phyloP scores from a whole-genome alignment of 2,329 filamentous ascomycete genomes.

The Fusarium poae region DNA sequence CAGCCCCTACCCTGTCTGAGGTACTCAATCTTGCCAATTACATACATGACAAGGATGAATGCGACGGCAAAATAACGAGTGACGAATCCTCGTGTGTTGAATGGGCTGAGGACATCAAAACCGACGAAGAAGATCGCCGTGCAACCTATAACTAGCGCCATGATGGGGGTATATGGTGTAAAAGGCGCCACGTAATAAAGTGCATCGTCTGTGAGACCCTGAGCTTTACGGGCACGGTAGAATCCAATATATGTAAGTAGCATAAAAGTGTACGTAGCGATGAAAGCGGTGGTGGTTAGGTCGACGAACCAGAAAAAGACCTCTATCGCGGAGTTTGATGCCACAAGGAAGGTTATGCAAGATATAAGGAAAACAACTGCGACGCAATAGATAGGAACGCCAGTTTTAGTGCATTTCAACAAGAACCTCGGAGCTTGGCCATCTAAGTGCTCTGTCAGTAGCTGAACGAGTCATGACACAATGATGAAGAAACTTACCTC shows the following conservation, averaged over 20 bases:
- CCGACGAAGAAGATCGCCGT: conserved; percentile 68
- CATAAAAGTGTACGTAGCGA: conserved; percentile 66
- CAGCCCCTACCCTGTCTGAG: background rate
- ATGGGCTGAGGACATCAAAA: conserved; percentile 68
- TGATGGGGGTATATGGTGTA: conserved; percentile 64
- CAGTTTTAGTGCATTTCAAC: conserved; percentile 67
- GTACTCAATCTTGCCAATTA: conserved; percentile 62
- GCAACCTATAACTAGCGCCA: conserved; percentile 60
- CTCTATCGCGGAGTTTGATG: conserved; percentile 58
- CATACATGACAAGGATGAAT: conserved; percentile 63
- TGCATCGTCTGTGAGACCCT: conserved; percentile 58
- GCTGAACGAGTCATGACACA: too few species aligned
- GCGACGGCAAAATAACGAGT: conserved; percentile 66
- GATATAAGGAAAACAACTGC: conserved; percentile 60
- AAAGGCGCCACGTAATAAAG: conserved; percentile 63
- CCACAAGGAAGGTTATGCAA: conserved; percentile 63
- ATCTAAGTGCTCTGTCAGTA: conserved; percentile 42
- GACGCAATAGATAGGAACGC: conserved; percentile 69
- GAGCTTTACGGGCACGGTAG: conserved; percentile 63
- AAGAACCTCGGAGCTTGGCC: conserved; percentile 63
- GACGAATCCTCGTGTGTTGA: conserved; percentile 61
- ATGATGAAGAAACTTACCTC: background rate
- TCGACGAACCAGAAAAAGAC: conserved; percentile 67
- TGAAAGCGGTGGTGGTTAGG: conserved; percentile 65
- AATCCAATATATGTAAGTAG: conserved; percentile 58